Base-by-base conservation (phyloP, 2,329 filamentous ascomycete genomes). In the Phoma sp. region DNA sequence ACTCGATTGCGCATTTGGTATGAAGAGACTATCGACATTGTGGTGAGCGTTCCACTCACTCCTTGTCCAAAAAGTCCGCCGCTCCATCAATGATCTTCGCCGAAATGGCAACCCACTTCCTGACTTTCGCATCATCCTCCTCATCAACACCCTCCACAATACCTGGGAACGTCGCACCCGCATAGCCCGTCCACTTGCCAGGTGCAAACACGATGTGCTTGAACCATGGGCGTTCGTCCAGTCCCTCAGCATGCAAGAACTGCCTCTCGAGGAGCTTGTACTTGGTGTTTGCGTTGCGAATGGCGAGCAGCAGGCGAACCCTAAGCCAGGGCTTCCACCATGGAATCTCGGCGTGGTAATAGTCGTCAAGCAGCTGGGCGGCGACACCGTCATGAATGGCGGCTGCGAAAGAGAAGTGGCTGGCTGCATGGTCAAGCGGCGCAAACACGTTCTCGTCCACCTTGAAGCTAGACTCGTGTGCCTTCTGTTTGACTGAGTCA, bases 151-250 rank as follows among this genome's bases (percentile, higher is more conserved):
- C 83, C 70, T 88, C 86, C 4, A 86, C 82, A n/a, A 88, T 72
- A 1, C 85, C 84, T 1, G 86, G 86, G 63, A 84, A 88, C 7
- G 85, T 86, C 4, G 83, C 86, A 3, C 92, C 93, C 0, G 91
- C 80, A 74, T 97, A 97, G 0, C 93, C 93, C 0, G 91, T 96
- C 91, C 92, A 96, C 42, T 93, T 73, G 0, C 93, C 93, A 0
- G 93, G 93, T 1, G 93, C 93, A 75, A 96, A 97, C 1, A 97
- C 89, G 2, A 96, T 89, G 68, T 97, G 93, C 78, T 97, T 97
- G 79, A 93, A 98, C 92, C 92, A 97, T 23, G 80, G 79, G 55
- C 93, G 80, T 1, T 86, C 86, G 71, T 96, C 93, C 18, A 98
- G 77, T 0, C 93, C 93, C 3, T 83, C 80, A 4, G 85, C 77